A percentile compares a stretch with the other conserved stretches of the same genome.
phyloP scores from a whole-genome alignment of 441 rosid species.

The Croton laevigatus region DNA sequence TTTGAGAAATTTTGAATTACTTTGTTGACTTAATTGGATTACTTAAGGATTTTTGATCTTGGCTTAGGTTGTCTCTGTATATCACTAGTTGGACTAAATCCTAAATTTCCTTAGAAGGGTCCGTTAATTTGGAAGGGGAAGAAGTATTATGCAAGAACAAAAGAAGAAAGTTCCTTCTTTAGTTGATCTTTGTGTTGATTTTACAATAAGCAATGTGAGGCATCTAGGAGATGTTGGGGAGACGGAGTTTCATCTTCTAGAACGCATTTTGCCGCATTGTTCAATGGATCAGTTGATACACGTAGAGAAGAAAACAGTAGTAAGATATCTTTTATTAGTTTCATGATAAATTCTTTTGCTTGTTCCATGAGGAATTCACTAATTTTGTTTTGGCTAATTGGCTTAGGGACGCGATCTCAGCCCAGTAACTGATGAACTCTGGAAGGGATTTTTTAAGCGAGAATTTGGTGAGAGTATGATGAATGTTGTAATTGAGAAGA shows the following conservation, averaged over 20 bases:
- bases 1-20: neutral
- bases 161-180: constrained; percentile 51
- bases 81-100: neutral
- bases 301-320: constrained; percentile 58
- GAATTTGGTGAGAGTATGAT: constrained; percentile 44
- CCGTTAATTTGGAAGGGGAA: neutral
- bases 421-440: constrained; percentile 70
- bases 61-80: neutral
- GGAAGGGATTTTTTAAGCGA: constrained; percentile 67
- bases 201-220: constrained; percentile 51
- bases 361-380: neutral
- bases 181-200: constrained; percentile 70
- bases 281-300: constrained; percentile 68
- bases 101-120: neutral
- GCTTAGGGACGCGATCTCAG: constrained; percentile 75
- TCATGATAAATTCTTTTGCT: neutral
- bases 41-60: neutral
- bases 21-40: neutral
- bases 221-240: constrained; percentile 89
- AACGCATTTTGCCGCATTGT: constrained; percentile 67
- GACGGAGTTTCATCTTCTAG: constrained; percentile 74
- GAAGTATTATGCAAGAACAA: constrained; percentile 4
- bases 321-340: constrained; percentile 26
- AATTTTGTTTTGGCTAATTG: neutral
- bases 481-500: constrained; percentile 44